phyloP scores from a whole-genome alignment of 257 asterid genomes.

The Ligustrum vulgare region DNA sequence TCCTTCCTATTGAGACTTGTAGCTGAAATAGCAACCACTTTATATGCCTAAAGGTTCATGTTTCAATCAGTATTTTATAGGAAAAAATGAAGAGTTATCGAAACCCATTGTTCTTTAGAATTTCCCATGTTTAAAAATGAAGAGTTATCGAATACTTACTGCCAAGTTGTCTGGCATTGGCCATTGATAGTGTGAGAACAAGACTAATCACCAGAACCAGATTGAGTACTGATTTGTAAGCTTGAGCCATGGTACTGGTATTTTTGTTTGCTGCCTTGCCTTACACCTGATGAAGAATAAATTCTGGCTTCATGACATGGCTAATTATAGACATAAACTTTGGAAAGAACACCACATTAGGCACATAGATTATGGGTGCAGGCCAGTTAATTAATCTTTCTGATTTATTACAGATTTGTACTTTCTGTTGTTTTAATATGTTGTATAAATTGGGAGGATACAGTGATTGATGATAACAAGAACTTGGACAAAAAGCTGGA shows the following conservation, averaged over 20 bases:
- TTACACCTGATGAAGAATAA: neutral
- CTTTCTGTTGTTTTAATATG: neutral
- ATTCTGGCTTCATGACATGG: neutral
- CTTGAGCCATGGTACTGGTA: constrained; percentile 12
- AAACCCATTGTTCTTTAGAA: too few species aligned
- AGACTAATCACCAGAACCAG: constrained; percentile 20
- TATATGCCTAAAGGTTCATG: too few species aligned
- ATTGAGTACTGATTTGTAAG: constrained; percentile 2
- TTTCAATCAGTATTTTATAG: too few species aligned
- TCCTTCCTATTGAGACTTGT: too few species aligned
- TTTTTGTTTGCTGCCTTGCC: too few species aligned
- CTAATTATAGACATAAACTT: neutral
- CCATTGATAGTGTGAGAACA: constrained; percentile 13
- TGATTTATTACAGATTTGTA: neutral
- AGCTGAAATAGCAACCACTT: too few species aligned
- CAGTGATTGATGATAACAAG: neutral
- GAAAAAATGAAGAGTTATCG: too few species aligned
- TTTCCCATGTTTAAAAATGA: too few species aligned
- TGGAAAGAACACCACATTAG: neutral
- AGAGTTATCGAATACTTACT: neutral
- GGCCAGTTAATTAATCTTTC: neutral
- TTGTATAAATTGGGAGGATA: neutral
- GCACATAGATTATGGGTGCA: neutral
- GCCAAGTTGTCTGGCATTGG: neutral
- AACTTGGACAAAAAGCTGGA: neutral